A percentile compares a stretch with the other conserved stretches of the same genome.
Evolutionary conservation across 345 rosid genomes (phyloP).

Genomic region (Xanthoceras sorbifolium): DNA sequence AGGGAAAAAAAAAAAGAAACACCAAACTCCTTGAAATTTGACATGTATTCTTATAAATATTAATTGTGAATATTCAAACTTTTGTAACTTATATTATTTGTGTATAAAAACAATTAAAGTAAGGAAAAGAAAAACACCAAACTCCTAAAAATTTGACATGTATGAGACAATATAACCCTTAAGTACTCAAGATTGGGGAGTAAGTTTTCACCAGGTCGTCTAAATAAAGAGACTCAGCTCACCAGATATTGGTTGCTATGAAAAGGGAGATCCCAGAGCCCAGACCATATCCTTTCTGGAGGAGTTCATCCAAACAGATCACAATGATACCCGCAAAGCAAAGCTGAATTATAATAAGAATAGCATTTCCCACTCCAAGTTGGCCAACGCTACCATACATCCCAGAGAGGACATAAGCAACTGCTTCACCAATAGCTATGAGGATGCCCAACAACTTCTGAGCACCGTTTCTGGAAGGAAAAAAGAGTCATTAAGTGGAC

Average conservation of each 20-base stretch:
- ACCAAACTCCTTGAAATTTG: not conserved
- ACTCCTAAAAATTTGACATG: not conserved
- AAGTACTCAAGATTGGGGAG: not conserved
- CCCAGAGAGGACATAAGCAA: conserved; percentile 80
- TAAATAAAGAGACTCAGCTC: conserved; percentile 14
- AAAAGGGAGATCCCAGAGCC: conserved; percentile 90
- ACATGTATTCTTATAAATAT: not conserved
- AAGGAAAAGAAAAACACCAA: not conserved
- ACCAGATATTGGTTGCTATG: conserved; percentile 92
- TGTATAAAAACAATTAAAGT: not conserved
- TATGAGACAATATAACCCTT: not conserved
- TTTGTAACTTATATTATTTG: not conserved
- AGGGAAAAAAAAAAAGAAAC: too few relatives aligned
- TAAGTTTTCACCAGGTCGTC: not conserved
- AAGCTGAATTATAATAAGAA: conserved; percentile 75
- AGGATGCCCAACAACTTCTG: conserved; percentile 79
- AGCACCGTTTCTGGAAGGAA: conserved; percentile 65
- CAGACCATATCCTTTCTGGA: conserved; percentile 79
- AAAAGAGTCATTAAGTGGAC: conserved; percentile 9
- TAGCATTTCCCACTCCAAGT: conserved; percentile 83
- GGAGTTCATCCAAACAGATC: conserved; percentile 82
- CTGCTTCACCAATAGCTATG: conserved; percentile 83
- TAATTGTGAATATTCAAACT: not conserved
- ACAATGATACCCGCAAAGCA: conserved; percentile 85
- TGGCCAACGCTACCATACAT: conserved; percentile 83